Evolutionary conservation across 2,329 filamentous ascomycete genomes (phyloP), one percentile per base, ranked within the genome.

Genomic region (Didymella exigua): DNA sequence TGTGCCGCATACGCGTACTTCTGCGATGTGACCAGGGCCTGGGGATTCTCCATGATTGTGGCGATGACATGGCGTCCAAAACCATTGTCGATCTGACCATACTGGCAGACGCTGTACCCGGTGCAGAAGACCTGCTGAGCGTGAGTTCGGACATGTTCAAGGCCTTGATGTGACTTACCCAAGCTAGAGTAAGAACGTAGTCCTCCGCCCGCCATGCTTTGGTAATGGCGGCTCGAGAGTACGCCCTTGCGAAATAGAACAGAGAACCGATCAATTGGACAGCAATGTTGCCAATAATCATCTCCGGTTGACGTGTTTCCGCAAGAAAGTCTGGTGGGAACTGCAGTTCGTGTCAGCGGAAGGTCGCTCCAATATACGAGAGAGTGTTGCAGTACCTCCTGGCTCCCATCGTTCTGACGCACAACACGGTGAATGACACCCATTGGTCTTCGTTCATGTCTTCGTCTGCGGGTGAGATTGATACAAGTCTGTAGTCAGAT

Each of bases 21-120:
- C 33, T 65, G 63, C 6, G 53, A 53, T 7, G 40, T 46, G 19
- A 62, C 38, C 13, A 48, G 43, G 14, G 59, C 49, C 5, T 33
- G 27, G 1, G 52, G 51, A 14, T 56, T 30, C n/a, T 51, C 19
- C 5, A 42, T 26, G 8, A 38, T 26, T n/a, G 42, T 30, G 6
- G 55, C 56, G 14, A 42, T 30, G 7, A 54, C 44, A 49, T 68
- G 65, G 6, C 59, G 58, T 23, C 65, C 65, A 18, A 45, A 49
- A 23, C 65, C 65, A 24, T 61, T 50, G 14, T 41, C 23, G 7
- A 68, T 56, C 31, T 65, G 60, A 11, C 54, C 63, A 21, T 68
- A 68, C 36, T 68, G 65, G 34, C 61, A 65, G 21, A 56, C 37
- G n/a, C 54, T 62, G 27, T 58, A 66, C 19, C 46, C 63, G n/a